Evolutionary conservation across 1,284 basidiomycete species (phyloP).

Genomic region (Heterobasidion irregulare): DNA sequence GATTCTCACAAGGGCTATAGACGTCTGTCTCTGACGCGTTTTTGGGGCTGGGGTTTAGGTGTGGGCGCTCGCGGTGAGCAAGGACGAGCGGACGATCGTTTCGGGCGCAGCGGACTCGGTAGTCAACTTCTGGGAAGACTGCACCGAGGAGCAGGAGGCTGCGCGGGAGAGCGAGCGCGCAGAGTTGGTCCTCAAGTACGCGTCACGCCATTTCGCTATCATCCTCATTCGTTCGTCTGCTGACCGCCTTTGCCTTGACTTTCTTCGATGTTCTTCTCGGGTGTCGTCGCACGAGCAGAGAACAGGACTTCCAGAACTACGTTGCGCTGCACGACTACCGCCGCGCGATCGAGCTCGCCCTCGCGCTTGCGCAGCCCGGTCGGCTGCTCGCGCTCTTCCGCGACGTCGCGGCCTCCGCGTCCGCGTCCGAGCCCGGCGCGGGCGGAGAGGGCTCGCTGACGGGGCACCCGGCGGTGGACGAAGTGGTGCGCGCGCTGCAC

Average conservation of each 20-base stretch:
- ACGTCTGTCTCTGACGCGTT: background rate
- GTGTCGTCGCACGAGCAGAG: constrained; percentile 36
- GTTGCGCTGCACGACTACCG: constrained; percentile 85
- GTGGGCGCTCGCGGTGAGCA: constrained; percentile 83
- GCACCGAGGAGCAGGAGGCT: constrained; percentile 71
- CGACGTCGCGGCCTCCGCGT: constrained; percentile 35
- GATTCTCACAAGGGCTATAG: background rate
- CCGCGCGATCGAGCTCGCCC: constrained; percentile 84
- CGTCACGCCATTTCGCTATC: constrained; percentile 7
- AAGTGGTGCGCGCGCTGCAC: constrained; percentile 69
- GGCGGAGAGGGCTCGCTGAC: constrained; percentile 29
- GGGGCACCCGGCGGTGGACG: constrained; percentile 69
- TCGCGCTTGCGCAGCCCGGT: constrained; percentile 91
- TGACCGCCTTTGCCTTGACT: background rate
- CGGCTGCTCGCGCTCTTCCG: constrained; percentile 80
- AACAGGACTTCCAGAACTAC: constrained; percentile 94
- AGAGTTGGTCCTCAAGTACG: constrained; percentile 72
- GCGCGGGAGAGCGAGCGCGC: constrained; percentile 68
- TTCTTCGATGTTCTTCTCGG: background rate
- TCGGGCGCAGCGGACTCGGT: constrained; percentile 94
- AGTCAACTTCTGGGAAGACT: constrained; percentile 92
- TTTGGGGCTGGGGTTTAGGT: constrained; percentile 41
- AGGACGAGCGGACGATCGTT: constrained; percentile 74
- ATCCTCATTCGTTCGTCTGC: background rate
- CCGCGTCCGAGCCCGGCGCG: background rate